Percentiles rank a stretch among this genome's conserved stretches.
Conservation (phyloP, 345 rosid genomes). For the Eucalyptus regnans region DNA sequence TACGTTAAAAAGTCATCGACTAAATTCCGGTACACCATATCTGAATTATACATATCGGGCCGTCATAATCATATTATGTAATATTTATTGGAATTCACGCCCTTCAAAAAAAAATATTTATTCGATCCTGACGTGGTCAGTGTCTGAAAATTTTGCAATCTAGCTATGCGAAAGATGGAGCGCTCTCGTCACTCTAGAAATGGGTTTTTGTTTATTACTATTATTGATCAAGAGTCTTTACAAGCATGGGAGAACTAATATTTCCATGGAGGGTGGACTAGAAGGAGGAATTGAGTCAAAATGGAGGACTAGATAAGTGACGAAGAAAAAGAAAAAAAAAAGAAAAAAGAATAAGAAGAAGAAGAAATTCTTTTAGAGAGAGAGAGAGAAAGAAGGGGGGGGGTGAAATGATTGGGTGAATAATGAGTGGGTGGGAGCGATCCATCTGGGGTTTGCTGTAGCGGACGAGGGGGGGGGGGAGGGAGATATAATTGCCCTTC, state of each 20-base stretch:
- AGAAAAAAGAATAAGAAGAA: too few relatives aligned
- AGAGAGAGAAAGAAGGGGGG: not conserved
- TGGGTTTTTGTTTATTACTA: not conserved
- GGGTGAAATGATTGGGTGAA: slow-evolving; percentile 33
- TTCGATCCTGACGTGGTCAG: rapidly evolving
- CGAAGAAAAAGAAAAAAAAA: too few relatives aligned
- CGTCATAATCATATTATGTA: too few relatives aligned
- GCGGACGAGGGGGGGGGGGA: slow-evolving; percentile 49
- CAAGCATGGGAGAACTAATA: not conserved
- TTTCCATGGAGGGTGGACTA: not conserved
- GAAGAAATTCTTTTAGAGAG: not conserved
- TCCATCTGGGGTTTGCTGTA: slow-evolving; percentile 15
- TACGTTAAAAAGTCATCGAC: not conserved
- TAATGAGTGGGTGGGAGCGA: slow-evolving; percentile 41
- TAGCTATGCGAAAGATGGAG: not conserved
- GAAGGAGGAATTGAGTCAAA: not conserved
- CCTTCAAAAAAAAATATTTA: not conserved
- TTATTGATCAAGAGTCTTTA: not conserved
- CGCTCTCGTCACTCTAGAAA: not conserved
- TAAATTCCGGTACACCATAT: rapidly evolving
- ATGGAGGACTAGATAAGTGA: not conserved
- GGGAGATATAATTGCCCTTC: slow-evolving; percentile 9
- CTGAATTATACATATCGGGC: rapidly evolving
- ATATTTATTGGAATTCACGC: not conserved
- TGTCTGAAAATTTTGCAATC: not conserved